Conservation (phyloP, 2,329 filamentous ascomycete species). For the Dactylonectria macrodidyma region DNA sequence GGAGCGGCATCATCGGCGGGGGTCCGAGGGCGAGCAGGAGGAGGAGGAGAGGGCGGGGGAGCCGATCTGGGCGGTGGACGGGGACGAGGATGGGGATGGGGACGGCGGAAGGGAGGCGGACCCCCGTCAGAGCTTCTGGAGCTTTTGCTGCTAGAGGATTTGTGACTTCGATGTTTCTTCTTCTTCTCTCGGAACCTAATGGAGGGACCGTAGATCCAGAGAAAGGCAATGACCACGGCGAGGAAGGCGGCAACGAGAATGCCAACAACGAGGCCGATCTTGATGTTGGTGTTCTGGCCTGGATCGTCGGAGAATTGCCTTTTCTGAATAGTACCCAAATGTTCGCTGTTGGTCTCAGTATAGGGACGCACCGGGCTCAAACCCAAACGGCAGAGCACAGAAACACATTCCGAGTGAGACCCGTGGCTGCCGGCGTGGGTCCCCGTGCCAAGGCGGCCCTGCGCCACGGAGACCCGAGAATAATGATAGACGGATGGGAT, state of each 20-base stretch:
- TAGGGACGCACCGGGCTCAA: conserved; percentile 24
- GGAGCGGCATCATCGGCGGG: conserved; percentile 12
- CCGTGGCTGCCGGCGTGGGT: conserved; percentile 33
- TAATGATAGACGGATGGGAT: conserved; percentile 43
- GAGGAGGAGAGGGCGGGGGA: conserved; percentile 25
- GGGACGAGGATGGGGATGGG: conserved; percentile 2
- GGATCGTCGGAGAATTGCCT: conserved; percentile 48
- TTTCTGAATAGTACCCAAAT: conserved; percentile 16
- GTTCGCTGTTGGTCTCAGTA: neutral
- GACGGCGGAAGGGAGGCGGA: conserved; percentile 17
- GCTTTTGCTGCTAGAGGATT: conserved; percentile 51
- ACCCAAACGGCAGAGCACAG: conserved; percentile 18
- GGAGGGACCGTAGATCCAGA: conserved; percentile 58
- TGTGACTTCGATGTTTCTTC: conserved; percentile 45
- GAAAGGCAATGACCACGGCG: conserved; percentile 54
- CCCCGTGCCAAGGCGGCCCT: conserved; percentile 18
- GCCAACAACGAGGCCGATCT: conserved; percentile 61
- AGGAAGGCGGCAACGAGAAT: conserved; percentile 59
- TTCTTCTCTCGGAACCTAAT: conserved; percentile 53
- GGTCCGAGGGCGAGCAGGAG: conserved; percentile 22
- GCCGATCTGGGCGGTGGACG: conserved; percentile 20
- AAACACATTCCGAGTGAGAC: conserved; percentile 5
- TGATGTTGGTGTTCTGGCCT: conserved; percentile 55
- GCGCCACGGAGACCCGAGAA: conserved; percentile 31
- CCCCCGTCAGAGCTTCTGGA: conserved; percentile 49